phyloP scores from a whole-genome alignment of 129 eudicot genomes.

The Deinandra increscens region DNA sequence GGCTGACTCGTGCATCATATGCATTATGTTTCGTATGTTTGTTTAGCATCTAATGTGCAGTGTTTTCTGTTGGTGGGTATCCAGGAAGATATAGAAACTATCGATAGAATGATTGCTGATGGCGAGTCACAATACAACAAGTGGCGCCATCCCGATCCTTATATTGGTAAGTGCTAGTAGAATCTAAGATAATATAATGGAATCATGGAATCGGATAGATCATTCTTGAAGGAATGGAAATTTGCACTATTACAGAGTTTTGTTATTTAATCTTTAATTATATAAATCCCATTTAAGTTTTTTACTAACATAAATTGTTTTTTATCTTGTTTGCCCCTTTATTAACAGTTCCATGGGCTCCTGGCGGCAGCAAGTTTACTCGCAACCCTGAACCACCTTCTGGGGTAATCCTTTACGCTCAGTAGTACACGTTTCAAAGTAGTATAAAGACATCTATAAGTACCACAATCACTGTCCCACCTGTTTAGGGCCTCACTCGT shows the following conservation, averaged over 20 bases:
- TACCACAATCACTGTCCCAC: too few species aligned
- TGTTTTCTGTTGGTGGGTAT: slow-evolving; percentile 18
- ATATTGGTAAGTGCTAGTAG: slow-evolving; percentile 58
- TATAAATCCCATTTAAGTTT: background rate
- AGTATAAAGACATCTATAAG: background rate
- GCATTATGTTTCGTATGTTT: slow-evolving; percentile 6
- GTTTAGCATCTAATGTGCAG: slow-evolving; percentile 16
- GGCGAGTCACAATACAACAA: slow-evolving; percentile 80
- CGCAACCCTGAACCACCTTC: slow-evolving; percentile 92
- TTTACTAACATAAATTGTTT: background rate
- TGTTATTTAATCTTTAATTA: background rate
- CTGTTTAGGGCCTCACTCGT: too few species aligned
- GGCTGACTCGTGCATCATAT: background rate
- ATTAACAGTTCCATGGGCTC: slow-evolving; percentile 99
- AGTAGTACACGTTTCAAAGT: background rate
- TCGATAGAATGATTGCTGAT: slow-evolving; percentile 86
- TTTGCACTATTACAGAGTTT: background rate
- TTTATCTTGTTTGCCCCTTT: background rate
- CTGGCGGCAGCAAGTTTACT: slow-evolving; percentile 97
- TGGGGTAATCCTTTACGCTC: slow-evolving; percentile 60
- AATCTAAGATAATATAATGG: background rate
- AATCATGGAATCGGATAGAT: background rate
- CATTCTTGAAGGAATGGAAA: slow-evolving; percentile 4
- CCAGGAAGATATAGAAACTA: slow-evolving; percentile 83
- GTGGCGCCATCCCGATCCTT: slow-evolving; percentile 99